Base-by-base conservation (phyloP, 2,329 filamentous ascomycete species). In the Helotiales sp. region DNA sequence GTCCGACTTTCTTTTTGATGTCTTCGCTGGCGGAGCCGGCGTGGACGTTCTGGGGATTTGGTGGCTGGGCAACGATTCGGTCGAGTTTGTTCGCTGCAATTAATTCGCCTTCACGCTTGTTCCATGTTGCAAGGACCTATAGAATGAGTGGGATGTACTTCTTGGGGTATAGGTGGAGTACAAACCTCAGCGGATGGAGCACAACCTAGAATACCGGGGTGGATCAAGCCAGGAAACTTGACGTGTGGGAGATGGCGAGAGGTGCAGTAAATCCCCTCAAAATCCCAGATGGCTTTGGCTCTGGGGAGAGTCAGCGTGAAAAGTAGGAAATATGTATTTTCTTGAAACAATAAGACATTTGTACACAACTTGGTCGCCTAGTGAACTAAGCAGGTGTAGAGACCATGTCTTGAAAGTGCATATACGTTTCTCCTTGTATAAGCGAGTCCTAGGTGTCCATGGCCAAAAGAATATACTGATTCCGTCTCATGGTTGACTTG, bases 201-300 rank as follows among this genome's bases (percentile, higher is more conserved):
- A 75, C 93, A 97, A 20, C 94, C 94, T 10, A 97, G 82, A 71
- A 97, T 97, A 3, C 94, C 94, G 0, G 94, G 94, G 77, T 97
- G 94, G 76, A 97, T 97, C 34, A 97, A 84, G 0, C 94, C 93
- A 0, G 93, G 88, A 77, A 97, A 97, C 49, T 92, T 90, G 49
- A 97, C 93, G 69, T 91, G 90, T 0, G 93, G 93, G 69, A 96
- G 93, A 78, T 97, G 94, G 17, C 93, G 88, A 6, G 91, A 94
- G 3, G 91, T 91, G 81, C 93, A 96, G 80, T 92, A 89, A 72
- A 92, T 92, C 63, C 89, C 89, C 79, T 91, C 89, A 69, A 92
- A 92, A 77, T 92, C 89, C 90, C 90, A 92, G 74, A 92, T 92
- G 1, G 90, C 89, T 79, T 91, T 91, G 20, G 88, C 88, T 32